Base-by-base conservation (phyloP, 257 asterid species). In the Ehretia macrophylla region DNA sequence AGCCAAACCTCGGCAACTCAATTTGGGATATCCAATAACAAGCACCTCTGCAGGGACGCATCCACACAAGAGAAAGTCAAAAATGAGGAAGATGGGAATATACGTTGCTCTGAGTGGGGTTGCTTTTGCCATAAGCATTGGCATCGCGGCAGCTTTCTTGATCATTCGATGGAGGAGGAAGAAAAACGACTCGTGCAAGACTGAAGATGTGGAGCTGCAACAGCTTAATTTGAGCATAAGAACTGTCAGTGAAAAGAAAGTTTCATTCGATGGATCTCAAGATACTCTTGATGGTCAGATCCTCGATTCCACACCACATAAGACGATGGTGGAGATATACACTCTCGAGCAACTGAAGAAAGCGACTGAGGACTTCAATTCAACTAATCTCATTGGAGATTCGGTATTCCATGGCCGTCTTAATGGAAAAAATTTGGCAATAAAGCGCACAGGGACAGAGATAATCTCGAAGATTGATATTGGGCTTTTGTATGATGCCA, bases 231-330 rank as follows among this genome's bases (percentile, higher is more conserved):
- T 87, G 50, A 90, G 97, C 18, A 70, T 87, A 13, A 56, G 92
- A 62, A 85, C 90, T 1, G 75, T 87, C 1, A 84, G 93, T 22
- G 95, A 87, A 8, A 79, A 90, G 72, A 83, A 90, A 59, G 80
- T 85, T 11, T 90, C 96, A 1, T 90, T 79, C 21, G 97, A 87
- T 50, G 95, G 90, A 16, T 85, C 96, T 18, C 84, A 83, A 6
- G 79, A 79, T 72, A 72, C 81, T 23, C 64, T 77, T n/a, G 85
- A 76, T 8, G 79, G 79, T 38, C 78, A 72, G 32, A 56, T 46
- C 14, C 17, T 49, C 12, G 81, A 74, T n/a, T 48, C 71, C 14
- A 73, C 84, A 3, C 80, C 87, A 0, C 79, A 65, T 64, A 89
- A 81, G 61, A 32, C 46, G 42, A 53, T 77, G 11, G 53, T 83